Conservation (phyloP, 2,329 filamentous ascomycete species). For the Simplicillium aogashimaense region DNA sequence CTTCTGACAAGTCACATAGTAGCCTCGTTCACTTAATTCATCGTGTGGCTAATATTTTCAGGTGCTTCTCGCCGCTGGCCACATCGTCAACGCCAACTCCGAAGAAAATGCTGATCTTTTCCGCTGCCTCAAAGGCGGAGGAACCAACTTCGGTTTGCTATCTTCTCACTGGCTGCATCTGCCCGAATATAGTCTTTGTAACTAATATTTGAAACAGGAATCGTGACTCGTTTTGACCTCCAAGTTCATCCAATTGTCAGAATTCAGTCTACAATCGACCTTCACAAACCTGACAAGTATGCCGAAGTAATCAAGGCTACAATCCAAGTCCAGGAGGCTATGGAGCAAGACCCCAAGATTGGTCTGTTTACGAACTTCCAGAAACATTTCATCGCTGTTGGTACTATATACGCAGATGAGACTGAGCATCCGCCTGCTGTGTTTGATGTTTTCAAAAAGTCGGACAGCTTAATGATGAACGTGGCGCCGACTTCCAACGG, state of each 20-base stretch:
- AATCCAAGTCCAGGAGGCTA: constrained; percentile 9
- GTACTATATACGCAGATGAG: background rate
- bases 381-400: constrained; percentile 5
- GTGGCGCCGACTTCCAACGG: background rate
- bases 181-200: too few species aligned
- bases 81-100: constrained; percentile 30
- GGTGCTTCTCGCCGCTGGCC: constrained; percentile 32
- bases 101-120: constrained; percentile 30
- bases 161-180: too few species aligned
- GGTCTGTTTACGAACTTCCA: constrained; percentile 11
- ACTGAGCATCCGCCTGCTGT: background rate
- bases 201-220: constrained; percentile 1
- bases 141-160: constrained; percentile 29
- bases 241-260: constrained; percentile 14
- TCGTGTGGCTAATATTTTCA: constrained; percentile 21
- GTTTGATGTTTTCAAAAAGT: background rate
- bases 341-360: constrained; percentile 10
- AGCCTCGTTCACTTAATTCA: too few species aligned
- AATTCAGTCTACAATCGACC: background rate
- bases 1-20: too few species aligned
- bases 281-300: constrained; percentile 7
- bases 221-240: constrained; percentile 23
- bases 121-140: constrained; percentile 34
- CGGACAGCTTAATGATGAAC: background rate
- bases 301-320: constrained; percentile 5